Percentiles rank a stretch among this genome's conserved stretches.
These are phyloP conservation scores for Hibiscus syriacus DNA, from an alignment of 345 rosid species.

Conservation along the genomic window DNA sequence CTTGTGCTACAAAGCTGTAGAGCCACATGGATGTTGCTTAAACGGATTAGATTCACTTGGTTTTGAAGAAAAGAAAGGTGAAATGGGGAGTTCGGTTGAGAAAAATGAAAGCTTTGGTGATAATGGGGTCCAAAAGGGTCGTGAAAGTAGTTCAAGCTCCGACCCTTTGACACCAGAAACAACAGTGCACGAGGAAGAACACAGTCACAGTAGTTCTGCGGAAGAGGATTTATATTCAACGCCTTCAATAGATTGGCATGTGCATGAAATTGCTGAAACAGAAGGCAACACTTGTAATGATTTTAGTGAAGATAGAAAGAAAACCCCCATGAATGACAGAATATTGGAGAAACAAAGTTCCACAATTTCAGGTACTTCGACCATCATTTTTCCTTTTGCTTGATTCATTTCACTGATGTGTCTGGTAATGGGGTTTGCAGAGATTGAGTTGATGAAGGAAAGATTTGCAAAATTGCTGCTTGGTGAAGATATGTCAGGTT, in stretches of 20 bases:
- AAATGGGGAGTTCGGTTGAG: constrained; percentile 20
- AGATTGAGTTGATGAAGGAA: constrained; percentile 94
- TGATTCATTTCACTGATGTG: background rate
- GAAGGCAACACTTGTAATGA: constrained; percentile 27
- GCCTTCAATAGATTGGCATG: constrained; percentile 45
- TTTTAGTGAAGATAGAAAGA: constrained; percentile 25
- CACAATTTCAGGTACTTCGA: constrained; percentile 47
- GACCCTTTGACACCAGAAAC: constrained; percentile 59
- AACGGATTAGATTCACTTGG: constrained; percentile 15
- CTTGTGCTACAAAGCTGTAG: constrained; percentile 24
- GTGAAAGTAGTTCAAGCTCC: constrained; percentile 76
- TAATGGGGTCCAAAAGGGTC: constrained; percentile 27
- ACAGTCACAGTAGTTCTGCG: constrained; percentile 55
- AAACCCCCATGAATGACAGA: constrained; percentile 25
- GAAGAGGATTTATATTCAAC: constrained; percentile 45
- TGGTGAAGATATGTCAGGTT: constrained; percentile 99
- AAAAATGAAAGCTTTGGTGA: constrained; percentile 21
- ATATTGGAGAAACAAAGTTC: constrained; percentile 41
- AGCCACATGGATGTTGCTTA: constrained; percentile 30
- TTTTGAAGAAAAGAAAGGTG: no score
- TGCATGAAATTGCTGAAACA: constrained; percentile 23
- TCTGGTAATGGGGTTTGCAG: constrained; percentile 29
- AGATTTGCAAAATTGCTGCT: constrained; percentile 89
- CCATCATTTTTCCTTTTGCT: background rate
- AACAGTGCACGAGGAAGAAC: constrained; percentile 52